These are phyloP conservation scores for Dioszegia aurantiaca DNA, from an alignment of 768 basidiomycete genomes.

Conservation along the genomic window DNA sequence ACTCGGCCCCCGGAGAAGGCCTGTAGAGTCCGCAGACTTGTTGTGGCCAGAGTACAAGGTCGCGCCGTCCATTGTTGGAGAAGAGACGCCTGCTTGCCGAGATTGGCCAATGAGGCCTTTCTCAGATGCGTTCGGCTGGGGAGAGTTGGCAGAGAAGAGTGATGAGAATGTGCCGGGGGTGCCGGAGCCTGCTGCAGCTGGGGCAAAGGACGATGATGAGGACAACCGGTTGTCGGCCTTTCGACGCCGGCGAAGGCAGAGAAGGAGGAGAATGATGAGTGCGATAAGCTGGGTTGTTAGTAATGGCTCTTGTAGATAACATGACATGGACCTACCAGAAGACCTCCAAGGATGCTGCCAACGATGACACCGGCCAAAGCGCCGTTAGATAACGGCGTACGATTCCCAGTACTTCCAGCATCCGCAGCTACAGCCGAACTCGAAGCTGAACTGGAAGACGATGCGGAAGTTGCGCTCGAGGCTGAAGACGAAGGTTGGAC, in stretches of 20 bases:
- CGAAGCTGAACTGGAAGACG: conserved; percentile 10
- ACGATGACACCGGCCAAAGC: conserved; percentile 46
- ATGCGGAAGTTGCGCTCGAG: conserved; percentile 12
- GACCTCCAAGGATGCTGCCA: conserved; percentile 44
- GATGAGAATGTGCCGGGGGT: conserved; percentile 12
- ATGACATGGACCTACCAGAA: conserved; percentile 32
- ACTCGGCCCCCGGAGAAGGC: background rate
- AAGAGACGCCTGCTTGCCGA: conserved; percentile 15
- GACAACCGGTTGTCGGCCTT: conserved; percentile 21
- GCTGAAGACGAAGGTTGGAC: conserved; percentile 18
- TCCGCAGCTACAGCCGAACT: conserved; percentile 6
- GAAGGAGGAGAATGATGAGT: conserved; percentile 27
- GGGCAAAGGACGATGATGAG: conserved; percentile 29
- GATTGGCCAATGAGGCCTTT: conserved; percentile 35
- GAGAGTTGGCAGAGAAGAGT: conserved; percentile 17
- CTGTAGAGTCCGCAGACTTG: conserved; percentile 8
- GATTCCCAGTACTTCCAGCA: background rate
- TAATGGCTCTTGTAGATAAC: background rate
- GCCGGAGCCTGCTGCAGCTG: conserved; percentile 8
- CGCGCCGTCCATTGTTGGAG: conserved; percentile 40
- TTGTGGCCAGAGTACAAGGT: conserved; percentile 34
- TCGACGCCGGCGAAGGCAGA: conserved; percentile 23
- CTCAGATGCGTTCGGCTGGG: conserved; percentile 30
- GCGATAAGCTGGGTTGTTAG: conserved; percentile 23
- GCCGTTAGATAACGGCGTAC: conserved; percentile 30